phyloP scores from a whole-genome alignment of 2,329 filamentous ascomycete species.

The Xylogone sp. region DNA sequence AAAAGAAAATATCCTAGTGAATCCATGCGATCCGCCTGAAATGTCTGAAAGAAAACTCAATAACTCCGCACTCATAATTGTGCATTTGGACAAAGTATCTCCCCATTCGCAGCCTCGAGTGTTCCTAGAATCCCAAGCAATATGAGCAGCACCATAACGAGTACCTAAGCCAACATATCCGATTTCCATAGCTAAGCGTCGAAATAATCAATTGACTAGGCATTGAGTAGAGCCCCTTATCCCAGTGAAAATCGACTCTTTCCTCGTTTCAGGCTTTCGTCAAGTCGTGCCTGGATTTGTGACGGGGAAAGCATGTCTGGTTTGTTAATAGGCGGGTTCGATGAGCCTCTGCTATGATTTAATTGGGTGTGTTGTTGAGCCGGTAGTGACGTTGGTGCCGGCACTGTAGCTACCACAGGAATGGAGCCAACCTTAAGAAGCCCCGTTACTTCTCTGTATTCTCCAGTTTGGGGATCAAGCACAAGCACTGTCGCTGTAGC shows the following conservation, averaged over 20 bases:
- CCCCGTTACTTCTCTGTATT: conserved; percentile 7
- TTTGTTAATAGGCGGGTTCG: background rate
- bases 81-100: no score
- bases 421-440: conserved; percentile 4
- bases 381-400: background rate
- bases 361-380: background rate
- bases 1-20: no score
- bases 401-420: conserved; percentile 7
- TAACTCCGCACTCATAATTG: no score
- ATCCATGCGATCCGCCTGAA: no score
- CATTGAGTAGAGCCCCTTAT: no score
- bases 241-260: background rate
- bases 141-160: no score
- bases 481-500: conserved; percentile 7
- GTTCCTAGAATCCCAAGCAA: no score
- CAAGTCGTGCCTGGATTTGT: background rate
- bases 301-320: background rate
- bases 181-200: no score
- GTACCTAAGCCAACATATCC: no score
- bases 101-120: no score
- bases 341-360: background rate
- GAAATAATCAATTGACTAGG: no score
- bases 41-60: no score
- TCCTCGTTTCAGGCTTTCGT: background rate
- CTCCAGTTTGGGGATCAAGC: conserved; percentile 4